These are phyloP conservation scores for Trichophyton mentagrophytes DNA, from an alignment of 2,329 filamentous ascomycete species.

Conservation along the genomic window DNA sequence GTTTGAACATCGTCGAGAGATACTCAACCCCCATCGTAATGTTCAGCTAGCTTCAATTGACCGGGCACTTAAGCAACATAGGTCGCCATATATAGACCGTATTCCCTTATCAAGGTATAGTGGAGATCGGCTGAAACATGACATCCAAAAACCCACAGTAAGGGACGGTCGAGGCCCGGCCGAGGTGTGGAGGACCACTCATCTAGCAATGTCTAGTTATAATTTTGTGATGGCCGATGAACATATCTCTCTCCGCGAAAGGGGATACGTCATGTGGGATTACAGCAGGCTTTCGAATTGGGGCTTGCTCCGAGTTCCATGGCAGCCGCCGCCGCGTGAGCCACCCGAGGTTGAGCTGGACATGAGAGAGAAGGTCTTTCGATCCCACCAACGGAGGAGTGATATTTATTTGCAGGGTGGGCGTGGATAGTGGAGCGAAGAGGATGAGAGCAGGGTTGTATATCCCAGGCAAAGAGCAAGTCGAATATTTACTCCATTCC, in stretches of 20 bases:
- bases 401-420: constrained; percentile 1
- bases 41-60: neutral
- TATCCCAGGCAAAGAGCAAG: neutral
- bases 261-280: constrained; percentile 11
- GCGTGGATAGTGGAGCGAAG: constrained; percentile 5
- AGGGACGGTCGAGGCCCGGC: neutral
- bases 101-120: neutral
- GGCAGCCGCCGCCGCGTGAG: neutral
- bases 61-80: neutral
- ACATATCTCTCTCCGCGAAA: constrained; percentile 5
- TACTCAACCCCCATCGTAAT: neutral
- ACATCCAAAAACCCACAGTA: neutral
- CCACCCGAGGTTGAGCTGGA: neutral
- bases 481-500: too few species aligned
- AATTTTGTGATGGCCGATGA: neutral
- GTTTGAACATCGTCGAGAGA: neutral
- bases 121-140: neutral
- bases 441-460: constrained; percentile 6
- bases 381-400: neutral
- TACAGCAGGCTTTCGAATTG: constrained; percentile 4
- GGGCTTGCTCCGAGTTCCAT: constrained; percentile 5
- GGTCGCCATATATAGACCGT: neutral
- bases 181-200: neutral
- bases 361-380: neutral
- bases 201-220: neutral